These are phyloP conservation scores for Stachybotrys echinatus DNA, from an alignment of 2,329 filamentous ascomycete genomes.

Conservation along the genomic window DNA sequence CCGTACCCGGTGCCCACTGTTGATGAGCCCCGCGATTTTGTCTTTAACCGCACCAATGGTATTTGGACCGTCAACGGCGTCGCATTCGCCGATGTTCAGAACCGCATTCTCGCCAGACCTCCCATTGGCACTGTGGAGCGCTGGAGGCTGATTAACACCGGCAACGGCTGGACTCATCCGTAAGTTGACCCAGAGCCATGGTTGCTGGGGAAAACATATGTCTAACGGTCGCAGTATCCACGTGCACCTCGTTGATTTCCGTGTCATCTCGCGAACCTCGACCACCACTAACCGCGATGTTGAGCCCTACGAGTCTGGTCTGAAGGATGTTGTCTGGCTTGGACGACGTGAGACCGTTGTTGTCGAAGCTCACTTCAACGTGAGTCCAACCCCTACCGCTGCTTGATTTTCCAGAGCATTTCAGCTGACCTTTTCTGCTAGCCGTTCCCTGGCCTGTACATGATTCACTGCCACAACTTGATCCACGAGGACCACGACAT, in stretches of 20 bases:
- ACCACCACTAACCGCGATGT: neutral
- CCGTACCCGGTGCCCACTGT: conserved; percentile 28
- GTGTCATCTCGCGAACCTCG: neutral
- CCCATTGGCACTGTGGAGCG: neutral
- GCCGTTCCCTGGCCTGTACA: neutral
- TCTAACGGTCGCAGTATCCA: neutral
- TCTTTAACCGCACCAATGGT: conserved; percentile 36
- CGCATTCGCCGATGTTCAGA: conserved; percentile 8
- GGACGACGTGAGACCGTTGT: neutral
- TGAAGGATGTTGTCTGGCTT: conserved; percentile 3
- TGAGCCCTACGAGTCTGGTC: neutral
- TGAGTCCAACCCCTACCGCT: neutral
- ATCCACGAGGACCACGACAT: conserved; percentile 2
- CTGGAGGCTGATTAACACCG: neutral
- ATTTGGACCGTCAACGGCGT: conserved; percentile 49
- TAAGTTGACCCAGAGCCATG: neutral
- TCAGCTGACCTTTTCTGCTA: neutral
- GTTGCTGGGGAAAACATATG: too few relatives aligned
- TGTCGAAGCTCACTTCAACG: neutral
- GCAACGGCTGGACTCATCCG: neutral
- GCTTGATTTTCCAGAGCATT: neutral
- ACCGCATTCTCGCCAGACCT: neutral
- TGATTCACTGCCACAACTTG: conserved; percentile 3
- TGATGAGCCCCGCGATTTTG: conserved; percentile 37
- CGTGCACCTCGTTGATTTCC: neutral